Base-by-base conservation (phyloP, 345 rosid species). In the Lepidium aucheri region DNA sequence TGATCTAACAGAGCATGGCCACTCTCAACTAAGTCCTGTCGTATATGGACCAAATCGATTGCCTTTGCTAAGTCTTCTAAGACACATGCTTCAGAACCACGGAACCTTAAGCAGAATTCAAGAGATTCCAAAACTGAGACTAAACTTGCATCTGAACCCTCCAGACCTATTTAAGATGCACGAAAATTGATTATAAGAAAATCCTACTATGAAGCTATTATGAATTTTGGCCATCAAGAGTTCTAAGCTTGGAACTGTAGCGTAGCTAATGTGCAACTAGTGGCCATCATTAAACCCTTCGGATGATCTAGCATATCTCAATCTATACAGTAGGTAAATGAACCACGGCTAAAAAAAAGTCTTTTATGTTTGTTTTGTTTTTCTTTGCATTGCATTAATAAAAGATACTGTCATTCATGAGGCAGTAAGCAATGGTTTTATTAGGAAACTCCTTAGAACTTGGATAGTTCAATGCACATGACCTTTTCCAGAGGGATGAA, bases 81-180 rank as follows among this genome's bases (percentile, higher is more conserved):
- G 42, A 92, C 84, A 78, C 86, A 75, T 56, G 94, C 94, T 82
- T 89, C 98, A 47, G 97, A 92, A 72, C 98, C 98, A 66, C 98
- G 90, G 62, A 84, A 87, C 67, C 81, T 87, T 76, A 87, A 71
- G 75, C 95, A 89, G 79, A 89, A 92, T 51, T 89, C 98, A 76
- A 87, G 82, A 69, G 96, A 89, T 73, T 87, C 96, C 44, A 89
- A 74, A 6, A 89, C 90, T 30, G 96, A 84, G 40, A 91, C 90
- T 64, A 89, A 76, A 67, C 90, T 86, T 78, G 98, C 83, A 86
- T 92, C 98, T 64, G 88, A 92, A 60, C 96, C 93, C 71, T 87
- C 93, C 79, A 89, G 65, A 74, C 97, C 98, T 92, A 74, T 26
- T 20, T 61, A 69, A 20, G 69, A 34, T 46, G 46, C 36, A 53